Evolutionary conservation across 1,284 basidiomycete genomes (phyloP).

Genomic region (Trichosporon sp.): DNA sequence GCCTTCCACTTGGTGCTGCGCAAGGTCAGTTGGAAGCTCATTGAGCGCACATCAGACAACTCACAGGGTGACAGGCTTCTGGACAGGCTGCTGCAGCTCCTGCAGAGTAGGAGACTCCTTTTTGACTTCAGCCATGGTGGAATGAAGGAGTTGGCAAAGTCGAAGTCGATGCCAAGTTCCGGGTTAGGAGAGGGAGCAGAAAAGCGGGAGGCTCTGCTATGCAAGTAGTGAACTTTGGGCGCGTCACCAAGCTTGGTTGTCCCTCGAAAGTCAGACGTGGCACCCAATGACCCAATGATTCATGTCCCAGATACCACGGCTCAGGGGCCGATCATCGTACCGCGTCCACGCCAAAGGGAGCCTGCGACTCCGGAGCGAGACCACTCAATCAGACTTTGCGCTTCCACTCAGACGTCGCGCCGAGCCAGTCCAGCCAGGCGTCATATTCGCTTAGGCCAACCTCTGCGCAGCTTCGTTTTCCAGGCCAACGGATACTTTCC

Average conservation of each 20-base stretch:
- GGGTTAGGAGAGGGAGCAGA: background rate
- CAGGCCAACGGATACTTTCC: background rate
- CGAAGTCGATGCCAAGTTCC: background rate
- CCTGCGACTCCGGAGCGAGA: too few relatives aligned
- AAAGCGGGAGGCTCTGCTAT: background rate
- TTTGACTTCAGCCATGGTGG: constrained; percentile 19
- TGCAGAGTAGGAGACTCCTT: constrained; percentile 12
- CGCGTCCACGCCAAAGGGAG: too few relatives aligned
- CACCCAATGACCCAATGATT: constrained; percentile 14
- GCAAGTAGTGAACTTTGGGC: background rate
- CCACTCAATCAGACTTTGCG: too few relatives aligned
- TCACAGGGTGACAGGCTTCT: constrained; percentile 17
- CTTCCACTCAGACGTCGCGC: too few relatives aligned
- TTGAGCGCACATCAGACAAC: background rate
- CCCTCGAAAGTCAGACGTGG: constrained; percentile 14
- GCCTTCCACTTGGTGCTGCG: constrained; percentile 47
- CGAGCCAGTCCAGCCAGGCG: too few relatives aligned
- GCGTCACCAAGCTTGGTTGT: background rate
- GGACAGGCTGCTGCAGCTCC: constrained; percentile 12
- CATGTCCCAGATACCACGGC: background rate
- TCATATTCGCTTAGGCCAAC: too few relatives aligned
- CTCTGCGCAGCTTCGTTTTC: too few relatives aligned
- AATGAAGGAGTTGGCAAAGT: constrained; percentile 12
- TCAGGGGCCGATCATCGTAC: background rate
- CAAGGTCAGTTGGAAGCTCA: background rate